Conservation (phyloP, 2,329 filamentous ascomycete species). For the Aspergillus neoniger region DNA sequence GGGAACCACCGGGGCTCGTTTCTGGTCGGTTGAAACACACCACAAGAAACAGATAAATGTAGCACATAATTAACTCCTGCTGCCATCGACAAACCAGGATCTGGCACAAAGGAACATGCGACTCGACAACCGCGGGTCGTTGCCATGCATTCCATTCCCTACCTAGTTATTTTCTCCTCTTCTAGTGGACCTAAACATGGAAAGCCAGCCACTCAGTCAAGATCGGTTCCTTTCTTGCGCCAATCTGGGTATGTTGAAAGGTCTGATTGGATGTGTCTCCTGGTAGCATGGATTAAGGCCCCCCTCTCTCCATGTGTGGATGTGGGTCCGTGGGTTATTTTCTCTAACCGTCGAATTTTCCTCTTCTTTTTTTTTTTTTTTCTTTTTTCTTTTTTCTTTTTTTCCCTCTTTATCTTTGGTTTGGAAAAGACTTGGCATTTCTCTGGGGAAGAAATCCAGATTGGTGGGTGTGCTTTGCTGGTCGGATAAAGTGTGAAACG, state of each 20-base stretch:
- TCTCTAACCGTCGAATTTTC: background rate
- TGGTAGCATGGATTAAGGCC: background rate
- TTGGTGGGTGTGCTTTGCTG: background rate
- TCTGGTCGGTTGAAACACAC: background rate
- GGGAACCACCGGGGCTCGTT: background rate
- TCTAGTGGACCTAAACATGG: background rate
- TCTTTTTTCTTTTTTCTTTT: background rate
- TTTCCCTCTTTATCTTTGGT: background rate
- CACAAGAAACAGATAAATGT: background rate
- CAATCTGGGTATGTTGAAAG: background rate
- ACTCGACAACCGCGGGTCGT: background rate
- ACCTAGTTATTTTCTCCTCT: background rate
- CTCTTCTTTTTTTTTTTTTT: background rate
- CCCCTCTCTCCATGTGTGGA: background rate
- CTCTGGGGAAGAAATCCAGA: background rate
- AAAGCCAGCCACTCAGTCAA: background rate
- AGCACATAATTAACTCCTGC: background rate
- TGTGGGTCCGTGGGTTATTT: background rate
- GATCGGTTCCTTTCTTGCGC: background rate
- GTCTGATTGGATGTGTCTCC: background rate
- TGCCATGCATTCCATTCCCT: background rate
- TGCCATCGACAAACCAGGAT: background rate
- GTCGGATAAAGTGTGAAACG: background rate
- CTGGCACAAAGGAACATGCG: background rate
- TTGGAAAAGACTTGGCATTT: too few species aligned